Conservation (phyloP, 202 grass and related monocot genomes). For the Panicum hallii region DNA sequence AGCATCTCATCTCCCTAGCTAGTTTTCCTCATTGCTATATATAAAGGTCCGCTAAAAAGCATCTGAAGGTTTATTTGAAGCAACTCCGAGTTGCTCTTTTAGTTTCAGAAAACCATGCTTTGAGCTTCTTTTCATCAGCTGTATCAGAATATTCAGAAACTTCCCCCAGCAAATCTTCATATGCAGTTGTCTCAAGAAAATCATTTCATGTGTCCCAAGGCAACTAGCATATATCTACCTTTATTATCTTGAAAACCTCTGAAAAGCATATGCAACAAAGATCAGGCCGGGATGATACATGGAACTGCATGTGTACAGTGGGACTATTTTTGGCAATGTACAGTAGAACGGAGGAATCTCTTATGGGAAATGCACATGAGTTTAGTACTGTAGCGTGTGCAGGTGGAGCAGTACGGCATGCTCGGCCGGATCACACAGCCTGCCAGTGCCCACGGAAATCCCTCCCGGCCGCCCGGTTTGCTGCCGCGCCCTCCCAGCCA, state of each 20-base stretch:
- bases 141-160: neutral
- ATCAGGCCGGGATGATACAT: neutral
- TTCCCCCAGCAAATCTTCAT: no score
- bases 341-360: constrained; percentile 60
- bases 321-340: constrained; percentile 51
- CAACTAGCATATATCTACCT: neutral
- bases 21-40: no score
- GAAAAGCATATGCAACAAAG: neutral
- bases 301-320: constrained; percentile 38
- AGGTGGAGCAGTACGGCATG: constrained; percentile 17
- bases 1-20: no score
- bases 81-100: neutral
- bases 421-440: constrained; percentile 32
- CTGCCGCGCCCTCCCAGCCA: neutral
- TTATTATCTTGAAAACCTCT: neutral
- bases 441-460: constrained; percentile 41
- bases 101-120: neutral
- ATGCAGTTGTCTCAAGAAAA: neutral
- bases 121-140: neutral
- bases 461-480: neutral
- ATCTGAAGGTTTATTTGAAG: neutral
- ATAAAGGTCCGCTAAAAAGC: no score
- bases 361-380: constrained; percentile 54
- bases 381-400: constrained; percentile 42
- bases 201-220: constrained; percentile 1